Conservation (phyloP, 345 rosid genomes). For the Salix koriyanagi region DNA sequence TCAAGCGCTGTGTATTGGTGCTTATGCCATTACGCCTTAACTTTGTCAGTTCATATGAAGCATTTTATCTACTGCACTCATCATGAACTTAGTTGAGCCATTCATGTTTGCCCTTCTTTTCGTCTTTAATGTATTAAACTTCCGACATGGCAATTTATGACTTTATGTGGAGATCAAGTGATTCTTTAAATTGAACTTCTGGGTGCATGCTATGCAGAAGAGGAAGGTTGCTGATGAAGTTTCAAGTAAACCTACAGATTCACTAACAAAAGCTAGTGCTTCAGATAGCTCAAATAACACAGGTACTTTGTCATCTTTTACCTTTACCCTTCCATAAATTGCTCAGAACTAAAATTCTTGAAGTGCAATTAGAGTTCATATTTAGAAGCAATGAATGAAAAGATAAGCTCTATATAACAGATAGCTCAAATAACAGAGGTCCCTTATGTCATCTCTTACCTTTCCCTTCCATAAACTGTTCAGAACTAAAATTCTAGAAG, state of each 20-base stretch:
- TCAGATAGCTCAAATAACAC: slow-evolving; percentile 14
- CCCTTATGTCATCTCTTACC: neutral
- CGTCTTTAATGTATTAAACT: neutral
- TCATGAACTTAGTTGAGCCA: neutral
- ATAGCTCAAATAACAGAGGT: slow-evolving; percentile 35
- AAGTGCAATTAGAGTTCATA: neutral
- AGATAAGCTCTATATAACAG: neutral
- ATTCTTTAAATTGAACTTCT: neutral
- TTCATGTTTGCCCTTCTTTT: neutral
- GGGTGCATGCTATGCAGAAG: slow-evolving; percentile 33
- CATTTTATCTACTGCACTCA: neutral
- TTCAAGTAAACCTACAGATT: slow-evolving; percentile 47
- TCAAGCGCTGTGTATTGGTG: neutral
- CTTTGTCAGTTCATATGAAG: neutral
- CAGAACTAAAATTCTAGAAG: neutral
- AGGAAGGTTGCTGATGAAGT: slow-evolving; percentile 47
- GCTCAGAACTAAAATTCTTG: neutral
- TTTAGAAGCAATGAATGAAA: neutral
- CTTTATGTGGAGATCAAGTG: neutral
- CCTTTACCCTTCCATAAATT: neutral
- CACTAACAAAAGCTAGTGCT: slow-evolving; percentile 28
- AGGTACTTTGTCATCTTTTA: slow-evolving; percentile 28
- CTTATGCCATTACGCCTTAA: neutral
- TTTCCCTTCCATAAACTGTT: neutral
- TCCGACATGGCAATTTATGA: neutral